A percentile compares a stretch with the other conserved stretches of the same genome.
phyloP scores from a whole-genome alignment of 2,329 filamentous ascomycete species.

The Ophiostoma piceae region DNA sequence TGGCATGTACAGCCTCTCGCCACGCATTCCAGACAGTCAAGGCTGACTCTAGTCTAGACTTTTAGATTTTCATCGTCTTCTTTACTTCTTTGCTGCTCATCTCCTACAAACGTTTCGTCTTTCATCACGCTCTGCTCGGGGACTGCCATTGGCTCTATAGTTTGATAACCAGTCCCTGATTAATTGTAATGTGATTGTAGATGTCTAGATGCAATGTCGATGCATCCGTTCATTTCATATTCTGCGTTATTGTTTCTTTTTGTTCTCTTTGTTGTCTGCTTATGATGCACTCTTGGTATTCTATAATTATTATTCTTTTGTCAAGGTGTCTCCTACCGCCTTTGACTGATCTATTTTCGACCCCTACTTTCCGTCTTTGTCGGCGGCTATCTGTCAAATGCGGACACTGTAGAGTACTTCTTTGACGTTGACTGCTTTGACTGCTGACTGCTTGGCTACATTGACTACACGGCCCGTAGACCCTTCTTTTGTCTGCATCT shows the following conservation, averaged over 20 bases:
- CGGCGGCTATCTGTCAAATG: background rate
- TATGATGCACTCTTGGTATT: no score
- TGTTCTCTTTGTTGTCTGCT: no score
- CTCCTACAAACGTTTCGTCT: background rate
- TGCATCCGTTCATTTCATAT: background rate
- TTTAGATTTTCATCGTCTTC: background rate
- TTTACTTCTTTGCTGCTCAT: background rate
- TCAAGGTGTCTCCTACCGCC: background rate
- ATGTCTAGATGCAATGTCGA: background rate
- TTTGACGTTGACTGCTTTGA: background rate
- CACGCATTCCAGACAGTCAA: background rate
- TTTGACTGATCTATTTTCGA: background rate
- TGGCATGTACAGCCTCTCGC: slow-evolving; percentile 1
- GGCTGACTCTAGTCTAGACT: background rate
- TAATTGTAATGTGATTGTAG: no score
- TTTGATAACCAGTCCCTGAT: slow-evolving; percentile 2
- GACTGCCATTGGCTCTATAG: background rate
- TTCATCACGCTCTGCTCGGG: background rate
- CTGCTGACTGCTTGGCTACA: no score
- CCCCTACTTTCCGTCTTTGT: background rate
- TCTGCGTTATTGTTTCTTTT: no score
- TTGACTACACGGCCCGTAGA: no score
- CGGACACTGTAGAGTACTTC: background rate
- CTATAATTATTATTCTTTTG: no score
- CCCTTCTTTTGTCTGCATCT: no score